These are phyloP conservation scores for Saturnispora saitoi DNA, from an alignment of 805 yeast genomes.

Conservation along the genomic window DNA sequence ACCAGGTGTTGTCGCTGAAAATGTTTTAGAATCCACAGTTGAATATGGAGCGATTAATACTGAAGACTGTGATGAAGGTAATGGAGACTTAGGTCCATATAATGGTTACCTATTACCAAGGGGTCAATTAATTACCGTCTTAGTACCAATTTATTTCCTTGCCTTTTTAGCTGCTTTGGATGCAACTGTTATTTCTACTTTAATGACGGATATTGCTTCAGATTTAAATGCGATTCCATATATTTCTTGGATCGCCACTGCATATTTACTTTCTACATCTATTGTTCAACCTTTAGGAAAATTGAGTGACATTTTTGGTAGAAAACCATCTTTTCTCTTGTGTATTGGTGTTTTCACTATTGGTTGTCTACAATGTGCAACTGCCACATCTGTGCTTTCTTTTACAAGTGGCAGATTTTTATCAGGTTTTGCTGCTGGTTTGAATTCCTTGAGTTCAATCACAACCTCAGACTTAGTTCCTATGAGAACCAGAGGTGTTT, in stretches of 20 bases:
- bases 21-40: constrained; percentile 17
- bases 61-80: constrained; percentile 5
- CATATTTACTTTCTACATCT: constrained; percentile 58
- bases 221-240: constrained; percentile 56
- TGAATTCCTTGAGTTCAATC: constrained; percentile 68
- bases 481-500: constrained; percentile 70
- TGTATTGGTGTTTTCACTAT: constrained; percentile 49
- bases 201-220: constrained; percentile 57
- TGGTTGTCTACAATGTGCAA: constrained; percentile 50
- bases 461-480: constrained; percentile 76
- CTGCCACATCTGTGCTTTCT: constrained; percentile 37
- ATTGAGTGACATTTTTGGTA: constrained; percentile 63
- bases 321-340: constrained; percentile 42
- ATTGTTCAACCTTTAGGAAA: constrained; percentile 73
- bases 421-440: constrained; percentile 90
- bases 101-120: constrained; percentile 24
- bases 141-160: constrained; percentile 37
- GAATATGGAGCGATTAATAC: constrained; percentile 9
- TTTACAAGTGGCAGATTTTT: constrained; percentile 55
- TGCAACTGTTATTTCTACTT: constrained; percentile 58
- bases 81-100: constrained; percentile 7
- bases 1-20: constrained; percentile 25
- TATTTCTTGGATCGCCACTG: constrained; percentile 67
- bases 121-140: constrained; percentile 25
- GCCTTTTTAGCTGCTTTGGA: constrained; percentile 60